Conservation (phyloP, 2,329 filamentous ascomycete species). For the Daldinia sp. region DNA sequence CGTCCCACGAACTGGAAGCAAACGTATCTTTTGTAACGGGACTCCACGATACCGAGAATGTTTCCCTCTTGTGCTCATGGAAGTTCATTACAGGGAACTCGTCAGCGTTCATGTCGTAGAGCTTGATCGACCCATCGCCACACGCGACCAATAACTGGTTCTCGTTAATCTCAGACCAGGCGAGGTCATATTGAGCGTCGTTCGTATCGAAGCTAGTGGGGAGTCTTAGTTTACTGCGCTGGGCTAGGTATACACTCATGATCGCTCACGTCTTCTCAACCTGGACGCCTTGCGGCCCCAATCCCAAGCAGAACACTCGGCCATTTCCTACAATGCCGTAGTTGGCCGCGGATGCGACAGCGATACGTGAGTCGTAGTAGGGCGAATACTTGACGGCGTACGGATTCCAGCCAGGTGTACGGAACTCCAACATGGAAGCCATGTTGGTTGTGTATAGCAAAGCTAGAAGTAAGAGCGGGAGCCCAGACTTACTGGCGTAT, state of each 20-base stretch:
- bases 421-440: conserved; percentile 86
- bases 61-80: conserved; percentile 91
- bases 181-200: conserved; percentile 92
- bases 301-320: conserved; percentile 80
- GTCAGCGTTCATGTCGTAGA: conserved; percentile 83
- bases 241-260: background rate
- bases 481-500: conserved; percentile 20
- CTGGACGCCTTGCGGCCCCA: conserved; percentile 84
- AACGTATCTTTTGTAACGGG: conserved; percentile 90
- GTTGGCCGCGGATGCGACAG: conserved; percentile 90
- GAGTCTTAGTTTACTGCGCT: conserved; percentile 14
- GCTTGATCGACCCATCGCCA: conserved; percentile 92
- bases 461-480: background rate
- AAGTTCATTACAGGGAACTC: conserved; percentile 92
- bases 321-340: conserved; percentile 98
- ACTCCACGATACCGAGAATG: conserved; percentile 94
- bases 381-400: conserved; percentile 98
- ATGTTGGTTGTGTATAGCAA: conserved; percentile 38
- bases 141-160: conserved; percentile 90
- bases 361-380: conserved; percentile 94
- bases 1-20: conserved; percentile 93
- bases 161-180: conserved; percentile 96
- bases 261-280: conserved; percentile 77
- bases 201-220: conserved; percentile 87
- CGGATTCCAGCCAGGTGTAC: conserved; percentile 92